phyloP scores from a whole-genome alignment of 768 basidiomycete genomes.

The Phlegmacium glaucopus region DNA sequence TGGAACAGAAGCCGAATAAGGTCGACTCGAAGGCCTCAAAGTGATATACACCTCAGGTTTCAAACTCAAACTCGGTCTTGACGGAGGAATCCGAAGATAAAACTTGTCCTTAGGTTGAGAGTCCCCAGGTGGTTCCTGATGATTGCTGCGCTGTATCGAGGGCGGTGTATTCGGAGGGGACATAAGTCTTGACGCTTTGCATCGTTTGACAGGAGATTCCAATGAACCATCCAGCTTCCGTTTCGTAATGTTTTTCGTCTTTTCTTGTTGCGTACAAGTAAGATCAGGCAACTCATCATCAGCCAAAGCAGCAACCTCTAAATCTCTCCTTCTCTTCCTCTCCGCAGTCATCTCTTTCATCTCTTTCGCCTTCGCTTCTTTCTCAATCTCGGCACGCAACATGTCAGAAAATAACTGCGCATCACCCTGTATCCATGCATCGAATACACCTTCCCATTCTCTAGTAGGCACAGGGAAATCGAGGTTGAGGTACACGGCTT shows the following conservation, averaged over 20 bases:
- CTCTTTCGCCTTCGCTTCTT: constrained; percentile 52
- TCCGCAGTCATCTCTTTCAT: constrained; percentile 50
- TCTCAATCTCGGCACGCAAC: constrained; percentile 55
- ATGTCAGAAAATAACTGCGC: constrained; percentile 73
- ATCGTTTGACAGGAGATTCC: background rate
- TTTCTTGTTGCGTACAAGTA: constrained; percentile 3
- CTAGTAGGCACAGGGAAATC: constrained; percentile 83
- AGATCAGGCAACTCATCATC: constrained; percentile 17
- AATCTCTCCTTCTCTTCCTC: constrained; percentile 55
- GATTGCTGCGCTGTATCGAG: background rate
- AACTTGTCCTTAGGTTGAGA: constrained; percentile 9
- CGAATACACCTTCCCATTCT: constrained; percentile 90
- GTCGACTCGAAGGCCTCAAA: background rate
- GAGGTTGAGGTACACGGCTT: constrained; percentile 78
- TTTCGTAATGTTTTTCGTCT: constrained; percentile 3
- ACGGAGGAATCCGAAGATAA: constrained; percentile 15
- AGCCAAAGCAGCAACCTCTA: constrained; percentile 30
- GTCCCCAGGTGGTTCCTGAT: background rate
- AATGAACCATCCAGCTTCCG: constrained; percentile 6
- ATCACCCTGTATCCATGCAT: constrained; percentile 87
- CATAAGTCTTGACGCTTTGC: background rate
- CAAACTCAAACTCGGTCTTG: background rate
- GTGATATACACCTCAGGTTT: constrained; percentile 17
- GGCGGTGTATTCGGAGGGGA: constrained; percentile 17
- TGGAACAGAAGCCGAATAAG: no score